Conservation (phyloP, 2,329 filamentous ascomycete species). For the Chaetomiaceae sp. region DNA sequence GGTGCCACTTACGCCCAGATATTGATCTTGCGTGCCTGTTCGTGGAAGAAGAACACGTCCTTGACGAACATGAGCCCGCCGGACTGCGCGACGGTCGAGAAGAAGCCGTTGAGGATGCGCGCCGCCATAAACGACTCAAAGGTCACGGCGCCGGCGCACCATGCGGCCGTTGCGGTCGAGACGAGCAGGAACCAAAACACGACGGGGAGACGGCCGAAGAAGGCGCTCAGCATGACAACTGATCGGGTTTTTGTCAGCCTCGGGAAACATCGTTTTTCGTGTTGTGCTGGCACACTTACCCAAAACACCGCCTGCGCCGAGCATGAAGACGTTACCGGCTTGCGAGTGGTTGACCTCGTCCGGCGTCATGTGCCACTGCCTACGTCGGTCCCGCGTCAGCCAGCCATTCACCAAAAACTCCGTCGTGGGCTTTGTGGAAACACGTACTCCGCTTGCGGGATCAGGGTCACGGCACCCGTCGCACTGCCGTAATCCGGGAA, state of each 20-base stretch:
- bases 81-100: slow-evolving; percentile 39
- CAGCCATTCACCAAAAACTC: no score
- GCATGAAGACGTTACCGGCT: slow-evolving; percentile 47
- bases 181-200: slow-evolving; percentile 37
- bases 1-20: slow-evolving; percentile 36
- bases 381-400: slow-evolving; percentile 13
- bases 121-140: slow-evolving; percentile 44
- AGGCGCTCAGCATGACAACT: slow-evolving; percentile 37
- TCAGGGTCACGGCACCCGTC: slow-evolving; percentile 37
- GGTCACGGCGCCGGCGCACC: slow-evolving; percentile 39
- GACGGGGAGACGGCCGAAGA: slow-evolving; percentile 39
- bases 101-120: slow-evolving; percentile 43
- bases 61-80: slow-evolving; percentile 48
- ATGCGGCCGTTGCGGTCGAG: slow-evolving; percentile 34
- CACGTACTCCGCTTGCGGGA: slow-evolving; percentile 37
- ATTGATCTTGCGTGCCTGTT: slow-evolving; percentile 45
- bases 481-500: slow-evolving; percentile 45
- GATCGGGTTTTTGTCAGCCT: not conserved
- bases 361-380: slow-evolving; percentile 42
- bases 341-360: slow-evolving; percentile 46
- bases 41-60: slow-evolving; percentile 56
- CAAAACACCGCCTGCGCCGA: slow-evolving; percentile 37
- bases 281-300: no score
- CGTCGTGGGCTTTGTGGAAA: no score
- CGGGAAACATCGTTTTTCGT: no score